Base-by-base conservation (phyloP, 2,329 filamentous ascomycete genomes). In the Cercospora sp. region DNA sequence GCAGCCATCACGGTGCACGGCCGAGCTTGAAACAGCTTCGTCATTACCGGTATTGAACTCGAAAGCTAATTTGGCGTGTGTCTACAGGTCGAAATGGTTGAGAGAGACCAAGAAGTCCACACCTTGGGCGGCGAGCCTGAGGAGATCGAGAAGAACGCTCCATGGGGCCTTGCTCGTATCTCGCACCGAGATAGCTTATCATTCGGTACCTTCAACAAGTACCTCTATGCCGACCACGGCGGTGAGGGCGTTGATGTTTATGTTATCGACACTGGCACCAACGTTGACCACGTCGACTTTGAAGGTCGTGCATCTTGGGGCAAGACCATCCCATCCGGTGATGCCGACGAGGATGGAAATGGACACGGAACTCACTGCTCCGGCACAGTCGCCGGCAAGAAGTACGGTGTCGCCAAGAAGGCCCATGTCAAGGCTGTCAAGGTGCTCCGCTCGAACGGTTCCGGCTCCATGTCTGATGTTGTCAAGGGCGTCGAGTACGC, bases 351-450 rank as follows among this genome's bases (percentile, higher is more conserved):
- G 75, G 95, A 99, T 83, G 95, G 95, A 81, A 99, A 99, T 77
- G 95, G 95, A 71, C 95, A 99, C 86, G 95, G 95, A 77, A 99
- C 95, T 78, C 95, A 99, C 87, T 99, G 95, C 89, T 98, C 95
- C 72, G 95, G 95, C 76, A 99, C 96, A 71, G 90, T 99, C 77
- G 95, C 92, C 73, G 95, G 96, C 80, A 96, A 95, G 89, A 97
- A 97, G 86, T 99, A 97, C 80, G 95, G 95, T 88, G 95, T 99
- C 72, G 94, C 95, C 80, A 99, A 99, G 90, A 97, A 98, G 89
- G 95, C 96, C 79, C 89, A 92, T 76, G 86, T 99, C 81, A 94
- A 96, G 78, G 95, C 95, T 73, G 94, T 99, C 86, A 99, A 99
- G 90, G 95, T 99, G 48, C 91, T 99, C 75, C 89, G 91, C 80